Percentiles rank a stretch among this genome's conserved stretches.
Evolutionary conservation across 805 yeast species (phyloP).

Genomic region (Monosporozyma siamensis): DNA sequence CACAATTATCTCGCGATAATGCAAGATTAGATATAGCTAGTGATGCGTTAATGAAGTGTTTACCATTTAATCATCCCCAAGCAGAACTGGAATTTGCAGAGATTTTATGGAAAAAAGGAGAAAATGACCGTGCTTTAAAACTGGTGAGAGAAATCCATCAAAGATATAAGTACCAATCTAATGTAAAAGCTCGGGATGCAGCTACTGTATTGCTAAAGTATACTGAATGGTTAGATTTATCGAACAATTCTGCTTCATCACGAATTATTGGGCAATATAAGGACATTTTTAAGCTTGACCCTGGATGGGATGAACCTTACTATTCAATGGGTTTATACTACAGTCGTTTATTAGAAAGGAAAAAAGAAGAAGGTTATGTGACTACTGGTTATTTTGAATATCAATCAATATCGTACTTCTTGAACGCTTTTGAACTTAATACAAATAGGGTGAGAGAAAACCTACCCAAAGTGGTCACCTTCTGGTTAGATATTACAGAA

Average conservation of each 20-base stretch:
- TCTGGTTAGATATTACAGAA: conserved; percentile 75
- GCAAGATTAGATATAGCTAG: conserved; percentile 67
- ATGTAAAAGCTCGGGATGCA: conserved; percentile 20
- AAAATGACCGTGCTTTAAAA: conserved; percentile 73
- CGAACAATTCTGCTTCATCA: conserved; percentile 72
- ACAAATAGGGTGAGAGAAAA: conserved; percentile 68
- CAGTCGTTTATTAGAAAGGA: conserved; percentile 67
- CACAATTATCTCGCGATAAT: conserved; percentile 57
- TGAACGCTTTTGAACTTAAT: conserved; percentile 30
- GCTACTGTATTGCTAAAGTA: conserved; percentile 56
- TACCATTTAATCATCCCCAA: conserved; percentile 26
- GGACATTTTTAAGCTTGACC: conserved; percentile 45
- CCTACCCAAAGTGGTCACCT: conserved; percentile 78
- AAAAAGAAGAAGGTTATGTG: conserved; percentile 33
- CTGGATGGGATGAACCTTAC: conserved; percentile 67
- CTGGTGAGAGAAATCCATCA: conserved; percentile 35
- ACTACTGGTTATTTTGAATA: conserved; percentile 25
- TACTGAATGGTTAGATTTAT: conserved; percentile 80
- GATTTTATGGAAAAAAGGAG: conserved; percentile 83
- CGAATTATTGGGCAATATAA: conserved; percentile 63
- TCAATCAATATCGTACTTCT: conserved; percentile 24
- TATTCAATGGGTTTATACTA: conserved; percentile 73
- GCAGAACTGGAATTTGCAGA: conserved; percentile 73
- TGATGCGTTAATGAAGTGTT: conserved; percentile 48
- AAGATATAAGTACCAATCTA: conserved; percentile 10